phyloP scores from a whole-genome alignment of 1,284 basidiomycete genomes.

The Agroathelia rolfsii region DNA sequence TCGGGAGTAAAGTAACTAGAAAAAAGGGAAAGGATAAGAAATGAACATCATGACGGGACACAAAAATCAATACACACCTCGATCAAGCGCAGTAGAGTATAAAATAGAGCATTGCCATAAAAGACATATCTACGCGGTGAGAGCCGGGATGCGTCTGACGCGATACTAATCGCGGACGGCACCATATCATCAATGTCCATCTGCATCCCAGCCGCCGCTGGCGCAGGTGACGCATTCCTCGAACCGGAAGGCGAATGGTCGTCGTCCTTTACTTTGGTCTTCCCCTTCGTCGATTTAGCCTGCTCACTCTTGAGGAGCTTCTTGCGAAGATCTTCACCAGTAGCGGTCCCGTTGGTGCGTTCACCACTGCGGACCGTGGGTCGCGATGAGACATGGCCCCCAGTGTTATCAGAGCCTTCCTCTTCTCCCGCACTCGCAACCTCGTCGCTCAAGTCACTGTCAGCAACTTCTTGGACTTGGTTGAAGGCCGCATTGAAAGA shows the following conservation, averaged over 20 bases:
- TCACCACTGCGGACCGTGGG: slow-evolving; percentile 24
- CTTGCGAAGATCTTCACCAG: slow-evolving; percentile 58
- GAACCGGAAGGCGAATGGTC: slow-evolving; percentile 31
- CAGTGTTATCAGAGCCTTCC: no score
- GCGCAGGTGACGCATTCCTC: slow-evolving; percentile 47
- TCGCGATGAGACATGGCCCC: no score
- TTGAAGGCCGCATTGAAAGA: slow-evolving; percentile 64
- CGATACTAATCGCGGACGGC: no score
- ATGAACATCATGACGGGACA: no score
- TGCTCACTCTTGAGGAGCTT: slow-evolving; percentile 70
- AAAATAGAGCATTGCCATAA: slow-evolving; percentile 87
- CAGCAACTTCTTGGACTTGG: slow-evolving; percentile 27
- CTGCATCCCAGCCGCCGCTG: slow-evolving; percentile 33
- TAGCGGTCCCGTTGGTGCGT: slow-evolving; percentile 27
- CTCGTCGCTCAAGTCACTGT: slow-evolving; percentile 48
- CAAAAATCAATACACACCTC: slow-evolving; percentile 45
- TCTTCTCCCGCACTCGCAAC: slow-evolving; percentile 33
- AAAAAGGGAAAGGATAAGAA: slow-evolving; percentile 8
- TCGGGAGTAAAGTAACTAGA: slow-evolving; percentile 80
- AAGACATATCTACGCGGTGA: slow-evolving; percentile 51
- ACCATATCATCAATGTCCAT: slow-evolving; percentile 20
- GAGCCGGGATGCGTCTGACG: slow-evolving; percentile 13
- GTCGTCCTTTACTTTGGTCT: slow-evolving; percentile 41
- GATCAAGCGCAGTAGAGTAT: slow-evolving; percentile 74
- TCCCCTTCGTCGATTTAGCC: slow-evolving; percentile 57